Evolutionary conservation across 2,329 filamentous ascomycete species (phyloP).

Genomic region (Sporothrix pallida): DNA sequence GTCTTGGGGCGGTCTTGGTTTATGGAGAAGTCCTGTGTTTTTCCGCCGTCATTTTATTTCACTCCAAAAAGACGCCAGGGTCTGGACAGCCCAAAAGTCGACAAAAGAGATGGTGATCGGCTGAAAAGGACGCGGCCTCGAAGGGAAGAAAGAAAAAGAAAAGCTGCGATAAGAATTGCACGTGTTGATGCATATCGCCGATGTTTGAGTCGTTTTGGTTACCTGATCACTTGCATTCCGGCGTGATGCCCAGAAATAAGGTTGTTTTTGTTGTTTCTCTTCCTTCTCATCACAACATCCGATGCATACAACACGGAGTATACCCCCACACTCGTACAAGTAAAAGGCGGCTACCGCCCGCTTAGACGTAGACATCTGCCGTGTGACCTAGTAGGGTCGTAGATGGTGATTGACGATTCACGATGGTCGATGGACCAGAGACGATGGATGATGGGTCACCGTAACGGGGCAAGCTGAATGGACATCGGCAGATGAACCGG

Average conservation of each 20-base stretch:
- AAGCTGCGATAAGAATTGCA: not conserved
- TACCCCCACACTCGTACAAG: not conserved
- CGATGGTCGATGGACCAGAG: not conserved
- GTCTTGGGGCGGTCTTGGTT: not conserved
- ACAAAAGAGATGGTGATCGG: slow-evolving; percentile 5
- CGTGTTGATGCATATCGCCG: too few species aligned
- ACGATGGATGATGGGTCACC: not conserved
- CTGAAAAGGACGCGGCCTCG: not conserved
- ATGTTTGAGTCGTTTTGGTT: too few species aligned
- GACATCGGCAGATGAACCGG: slow-evolving; percentile 1
- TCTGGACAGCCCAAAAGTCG: not conserved
- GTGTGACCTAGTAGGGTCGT: not conserved
- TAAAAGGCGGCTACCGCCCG: not conserved
- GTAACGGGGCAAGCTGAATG: too few species aligned
- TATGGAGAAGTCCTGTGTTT: too few species aligned
- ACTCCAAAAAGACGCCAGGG: not conserved
- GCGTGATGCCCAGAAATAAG: not conserved
- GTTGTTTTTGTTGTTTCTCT: not conserved
- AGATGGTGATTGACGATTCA: not conserved
- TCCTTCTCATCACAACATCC: not conserved
- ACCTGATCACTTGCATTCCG: not conserved
- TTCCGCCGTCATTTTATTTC: too few species aligned
- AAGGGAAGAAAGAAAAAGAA: not conserved
- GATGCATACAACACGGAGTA: slow-evolving; percentile 6
- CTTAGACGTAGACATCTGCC: not conserved